These are phyloP conservation scores for Delphinella strobiligena DNA, from an alignment of 2,329 filamentous ascomycete genomes.

Conservation along the genomic window DNA sequence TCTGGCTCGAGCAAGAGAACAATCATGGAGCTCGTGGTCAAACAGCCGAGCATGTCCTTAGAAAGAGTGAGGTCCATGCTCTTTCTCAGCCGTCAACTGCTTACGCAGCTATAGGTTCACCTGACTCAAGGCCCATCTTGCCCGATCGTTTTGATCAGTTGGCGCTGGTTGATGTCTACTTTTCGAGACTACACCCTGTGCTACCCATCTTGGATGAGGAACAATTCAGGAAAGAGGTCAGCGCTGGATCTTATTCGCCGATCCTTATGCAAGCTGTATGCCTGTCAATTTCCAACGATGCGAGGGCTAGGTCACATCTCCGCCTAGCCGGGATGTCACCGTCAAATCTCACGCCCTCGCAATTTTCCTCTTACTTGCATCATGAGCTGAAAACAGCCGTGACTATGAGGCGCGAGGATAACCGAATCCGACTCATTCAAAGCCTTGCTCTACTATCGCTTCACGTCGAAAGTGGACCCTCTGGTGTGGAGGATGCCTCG, in stretches of 20 bases:
- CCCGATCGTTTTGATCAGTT: conserved; percentile 23
- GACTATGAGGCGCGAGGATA: conserved; percentile 29
- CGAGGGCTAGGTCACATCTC: conserved; percentile 28
- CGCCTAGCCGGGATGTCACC: conserved; percentile 23
- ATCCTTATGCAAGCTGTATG: conserved; percentile 34
- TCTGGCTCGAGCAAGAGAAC: conserved; percentile 18
- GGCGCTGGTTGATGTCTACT: conserved; percentile 32
- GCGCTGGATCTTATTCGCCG: conserved; percentile 23
- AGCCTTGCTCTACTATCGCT: conserved; percentile 34
- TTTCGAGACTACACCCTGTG: conserved; percentile 33
- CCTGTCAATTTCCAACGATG: conserved; percentile 36
- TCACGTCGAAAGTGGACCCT: conserved; percentile 30
- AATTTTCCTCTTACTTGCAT: conserved; percentile 34
- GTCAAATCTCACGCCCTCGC: conserved; percentile 24
- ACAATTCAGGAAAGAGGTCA: conserved; percentile 27
- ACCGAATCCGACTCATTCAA: conserved; percentile 35
- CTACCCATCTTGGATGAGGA: conserved; percentile 34
- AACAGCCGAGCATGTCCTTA: background rate
- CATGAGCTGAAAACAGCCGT: conserved; percentile 29
- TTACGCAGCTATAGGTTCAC: background rate
- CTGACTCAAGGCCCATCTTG: conserved; percentile 15
- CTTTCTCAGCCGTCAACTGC: background rate
- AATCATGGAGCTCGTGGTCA: conserved; percentile 14
- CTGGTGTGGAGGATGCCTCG: conserved; percentile 32
- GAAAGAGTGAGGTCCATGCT: conserved; percentile 9